Conservation (phyloP, 1,284 basidiomycete genomes). For the Athelia sp. region DNA sequence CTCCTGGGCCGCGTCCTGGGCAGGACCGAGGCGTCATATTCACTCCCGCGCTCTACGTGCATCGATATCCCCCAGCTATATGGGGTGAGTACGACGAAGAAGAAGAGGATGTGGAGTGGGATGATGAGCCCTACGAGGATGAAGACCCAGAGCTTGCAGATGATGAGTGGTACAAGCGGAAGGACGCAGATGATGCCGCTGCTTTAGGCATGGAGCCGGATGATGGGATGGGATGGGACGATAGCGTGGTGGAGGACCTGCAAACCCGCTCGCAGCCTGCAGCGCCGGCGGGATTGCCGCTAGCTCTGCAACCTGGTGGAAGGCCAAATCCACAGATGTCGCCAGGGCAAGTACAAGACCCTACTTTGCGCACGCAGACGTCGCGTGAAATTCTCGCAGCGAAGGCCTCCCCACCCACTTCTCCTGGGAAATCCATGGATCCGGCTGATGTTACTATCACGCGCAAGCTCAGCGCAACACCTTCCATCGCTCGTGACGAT, state of each 20-base stretch:
- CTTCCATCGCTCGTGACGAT: slow-evolving; percentile 61
- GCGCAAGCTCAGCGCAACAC: slow-evolving; percentile 71
- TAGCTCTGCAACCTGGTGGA: slow-evolving; percentile 12
- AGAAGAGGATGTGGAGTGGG: slow-evolving; percentile 69
- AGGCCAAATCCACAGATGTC: slow-evolving; percentile 28
- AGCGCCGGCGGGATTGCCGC: slow-evolving; percentile 12
- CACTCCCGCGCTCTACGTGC: slow-evolving; percentile 51
- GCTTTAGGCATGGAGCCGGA: slow-evolving; percentile 52
- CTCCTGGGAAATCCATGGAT: slow-evolving; percentile 37
- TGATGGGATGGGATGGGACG: slow-evolving; percentile 76
- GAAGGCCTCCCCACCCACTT: slow-evolving; percentile 11
- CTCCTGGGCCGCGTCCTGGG: slow-evolving; percentile 16
- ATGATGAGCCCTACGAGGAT: slow-evolving; percentile 67
- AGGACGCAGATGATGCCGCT: slow-evolving; percentile 28
- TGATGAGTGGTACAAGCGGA: slow-evolving; percentile 35
- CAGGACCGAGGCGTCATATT: slow-evolving; percentile 49
- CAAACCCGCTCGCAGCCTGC: slow-evolving; percentile 27
- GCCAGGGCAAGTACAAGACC: slow-evolving; percentile 16
- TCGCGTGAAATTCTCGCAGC: slow-evolving; percentile 35
- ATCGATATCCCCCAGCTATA: slow-evolving; percentile 73
- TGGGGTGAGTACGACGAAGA: slow-evolving; percentile 82
- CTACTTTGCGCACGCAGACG: slow-evolving; percentile 24
- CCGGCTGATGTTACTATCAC: slow-evolving; percentile 60
- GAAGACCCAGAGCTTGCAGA: slow-evolving; percentile 61
- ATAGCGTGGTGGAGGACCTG: slow-evolving; percentile 47